Base-by-base conservation (phyloP, 2,329 filamentous ascomycete species). In the Talaromyces sp. region DNA sequence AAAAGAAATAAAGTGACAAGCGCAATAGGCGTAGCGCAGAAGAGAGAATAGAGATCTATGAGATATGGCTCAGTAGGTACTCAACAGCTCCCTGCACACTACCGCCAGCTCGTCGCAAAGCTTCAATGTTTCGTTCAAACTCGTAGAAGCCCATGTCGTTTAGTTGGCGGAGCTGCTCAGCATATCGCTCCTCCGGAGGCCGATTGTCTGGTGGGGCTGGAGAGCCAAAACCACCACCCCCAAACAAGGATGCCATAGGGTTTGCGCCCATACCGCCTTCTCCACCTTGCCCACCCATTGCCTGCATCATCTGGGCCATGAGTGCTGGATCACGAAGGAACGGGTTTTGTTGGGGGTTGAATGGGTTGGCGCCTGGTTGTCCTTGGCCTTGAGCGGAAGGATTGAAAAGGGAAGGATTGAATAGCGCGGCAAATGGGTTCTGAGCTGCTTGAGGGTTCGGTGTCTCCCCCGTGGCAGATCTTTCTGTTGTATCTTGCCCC, bases 121-220 rank as follows among this genome's bases (percentile, higher is more conserved):
- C 94, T 51, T 89, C 86, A 29, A 99, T 85, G 64, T 99, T 99
- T 63, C 89, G 80, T 47, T 99, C 93, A 68, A 97, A 99, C 69
- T 99, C 92, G 70, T 86, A 96, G 76, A 99, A 99, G 3, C 94
- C 94, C 94, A 99, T 99, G 61, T 97, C 94, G 71, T 99, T 99
- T 57, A 99, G 77, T 75, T 97, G 91, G 55, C 91, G 82, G 45
- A 99, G 79, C 75, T 99, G 93, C 29, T 90, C 86, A 3, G 89
- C 91, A 65, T 96, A 99, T 54, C 90, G 81, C 74, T 97, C 94
- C 78, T 99, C 94, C 0, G 94, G 93, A 4, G 94, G 92, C 57
- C 93, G 83, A 66, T 82, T 96, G 74, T 99, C 94, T 2, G 47
- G 9, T 17, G 82, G 74, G 4, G 91, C 75, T 11, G 82, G 72